phyloP scores from a whole-genome alignment of 2,329 filamentous ascomycete species.

The Pseudogymnoascus sp. region DNA sequence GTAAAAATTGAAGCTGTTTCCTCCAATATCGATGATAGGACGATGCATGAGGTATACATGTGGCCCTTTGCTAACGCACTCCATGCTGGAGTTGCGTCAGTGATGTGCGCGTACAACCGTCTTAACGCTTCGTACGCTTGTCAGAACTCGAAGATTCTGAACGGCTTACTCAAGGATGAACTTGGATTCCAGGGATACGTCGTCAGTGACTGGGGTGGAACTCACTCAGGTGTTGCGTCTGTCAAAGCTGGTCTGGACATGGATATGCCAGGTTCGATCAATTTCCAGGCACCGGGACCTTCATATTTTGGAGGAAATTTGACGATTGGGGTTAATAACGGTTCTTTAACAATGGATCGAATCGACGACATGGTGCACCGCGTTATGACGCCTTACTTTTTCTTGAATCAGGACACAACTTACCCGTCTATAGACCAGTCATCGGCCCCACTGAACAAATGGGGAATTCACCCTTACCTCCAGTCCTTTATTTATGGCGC shows the following conservation, averaged over 20 bases:
- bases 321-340: constrained; percentile 38
- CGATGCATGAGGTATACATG: constrained; percentile 66
- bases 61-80: constrained; percentile 74
- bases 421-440: constrained; percentile 36
- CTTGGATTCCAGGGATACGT: constrained; percentile 41
- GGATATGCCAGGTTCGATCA: constrained; percentile 42
- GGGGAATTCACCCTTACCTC: neutral
- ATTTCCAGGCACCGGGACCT: constrained; percentile 30
- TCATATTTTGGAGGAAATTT: constrained; percentile 22
- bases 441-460: constrained; percentile 29
- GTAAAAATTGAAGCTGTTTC: constrained; percentile 42
- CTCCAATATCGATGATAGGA: constrained; percentile 62
- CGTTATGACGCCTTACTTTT: constrained; percentile 47
- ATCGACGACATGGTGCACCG: constrained; percentile 46
- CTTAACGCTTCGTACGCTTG: constrained; percentile 44
- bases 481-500: constrained; percentile 15
- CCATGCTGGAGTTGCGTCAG: constrained; percentile 53
- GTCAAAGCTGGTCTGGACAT: constrained; percentile 42
- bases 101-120: constrained; percentile 52
- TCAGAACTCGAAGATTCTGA: constrained; percentile 40
- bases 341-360: constrained; percentile 34
- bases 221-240: constrained; percentile 34
- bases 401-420: constrained; percentile 40
- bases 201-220: constrained; percentile 38
- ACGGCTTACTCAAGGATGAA: constrained; percentile 42